Percentiles rank a stretch among this genome's conserved stretches.
phyloP scores from a whole-genome alignment of 2,329 filamentous ascomycete species.

The Rhytidhysteron rufulum region DNA sequence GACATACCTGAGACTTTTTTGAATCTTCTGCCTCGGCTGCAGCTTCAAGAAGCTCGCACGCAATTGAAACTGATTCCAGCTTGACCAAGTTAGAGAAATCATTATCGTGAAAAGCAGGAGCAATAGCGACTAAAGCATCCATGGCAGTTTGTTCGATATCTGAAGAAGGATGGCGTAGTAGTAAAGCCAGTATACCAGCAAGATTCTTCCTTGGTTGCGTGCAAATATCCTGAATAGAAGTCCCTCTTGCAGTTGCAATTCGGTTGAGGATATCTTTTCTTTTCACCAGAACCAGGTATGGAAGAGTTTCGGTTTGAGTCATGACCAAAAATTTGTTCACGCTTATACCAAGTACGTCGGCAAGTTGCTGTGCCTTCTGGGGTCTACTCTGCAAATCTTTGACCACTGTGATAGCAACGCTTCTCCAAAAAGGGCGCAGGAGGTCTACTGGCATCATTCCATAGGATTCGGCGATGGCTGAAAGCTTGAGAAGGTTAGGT shows the following conservation, averaged over 20 bases:
- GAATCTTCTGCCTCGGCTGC: slow-evolving; percentile 64
- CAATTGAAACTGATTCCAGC: slow-evolving; percentile 69
- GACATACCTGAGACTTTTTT: slow-evolving; percentile 54
- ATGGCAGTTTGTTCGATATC: slow-evolving; percentile 67
- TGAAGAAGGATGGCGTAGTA: slow-evolving; percentile 58
- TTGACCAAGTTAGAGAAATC: slow-evolving; percentile 66
- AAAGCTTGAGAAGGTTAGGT: slow-evolving; percentile 46
- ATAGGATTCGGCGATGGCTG: slow-evolving; percentile 65
- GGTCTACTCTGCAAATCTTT: slow-evolving; percentile 77
- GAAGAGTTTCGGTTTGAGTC: slow-evolving; percentile 78
- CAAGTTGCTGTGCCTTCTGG: slow-evolving; percentile 75
- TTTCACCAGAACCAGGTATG: slow-evolving; percentile 77
- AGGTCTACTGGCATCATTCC: slow-evolving; percentile 62
- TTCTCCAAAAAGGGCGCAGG: slow-evolving; percentile 85
- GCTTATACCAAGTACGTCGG: slow-evolving; percentile 74
- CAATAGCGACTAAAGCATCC: slow-evolving; percentile 64
- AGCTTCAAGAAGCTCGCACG: slow-evolving; percentile 77
- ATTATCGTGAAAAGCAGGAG: slow-evolving; percentile 62
- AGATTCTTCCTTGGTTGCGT: slow-evolving; percentile 55
- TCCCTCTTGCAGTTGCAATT: slow-evolving; percentile 67
- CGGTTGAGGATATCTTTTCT: slow-evolving; percentile 74
- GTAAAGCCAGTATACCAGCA: slow-evolving; percentile 54
- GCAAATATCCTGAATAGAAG: slow-evolving; percentile 57
- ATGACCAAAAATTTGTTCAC: slow-evolving; percentile 69
- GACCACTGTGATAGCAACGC: slow-evolving; percentile 74